Conservation (phyloP, 139 green algal genomes). For the Desmodesmus armatus region DNA sequence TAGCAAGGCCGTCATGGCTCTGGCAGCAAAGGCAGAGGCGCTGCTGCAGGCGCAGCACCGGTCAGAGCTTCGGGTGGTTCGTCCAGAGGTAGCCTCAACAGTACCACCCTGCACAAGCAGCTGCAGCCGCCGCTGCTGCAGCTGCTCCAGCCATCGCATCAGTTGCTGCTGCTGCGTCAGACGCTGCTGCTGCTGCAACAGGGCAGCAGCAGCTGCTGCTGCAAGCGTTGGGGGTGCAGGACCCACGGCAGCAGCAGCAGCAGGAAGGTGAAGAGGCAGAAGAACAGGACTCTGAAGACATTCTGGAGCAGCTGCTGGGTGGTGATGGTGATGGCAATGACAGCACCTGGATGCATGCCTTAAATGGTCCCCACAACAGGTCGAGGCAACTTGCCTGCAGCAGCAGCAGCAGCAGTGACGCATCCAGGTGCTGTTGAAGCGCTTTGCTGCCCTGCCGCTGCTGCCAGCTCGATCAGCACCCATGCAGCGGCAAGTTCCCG, state of each 20-base stretch:
- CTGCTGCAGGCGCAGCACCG: neutral
- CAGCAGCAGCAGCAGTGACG: no score
- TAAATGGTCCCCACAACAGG: no score
- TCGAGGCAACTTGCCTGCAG: no score
- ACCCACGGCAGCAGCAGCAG: no score
- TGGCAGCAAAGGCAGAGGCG: neutral
- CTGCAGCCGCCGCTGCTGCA: slow-evolving; percentile 22
- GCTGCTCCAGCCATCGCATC: slow-evolving; percentile 5
- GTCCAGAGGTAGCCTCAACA: neutral
- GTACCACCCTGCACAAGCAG: neutral
- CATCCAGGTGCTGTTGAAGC: no score
- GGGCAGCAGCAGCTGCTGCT: neutral
- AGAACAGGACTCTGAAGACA: neutral
- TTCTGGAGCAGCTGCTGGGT: neutral
- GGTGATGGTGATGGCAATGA: no score
- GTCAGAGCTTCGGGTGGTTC: neutral
- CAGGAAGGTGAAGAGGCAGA: slow-evolving; percentile 11
- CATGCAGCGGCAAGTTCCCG: neutral
- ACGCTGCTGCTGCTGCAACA: neutral
- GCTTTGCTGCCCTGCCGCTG: no score
- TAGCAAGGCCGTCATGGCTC: no score
- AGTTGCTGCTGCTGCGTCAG: neutral
- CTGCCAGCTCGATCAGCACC: no score
- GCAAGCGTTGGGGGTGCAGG: neutral
- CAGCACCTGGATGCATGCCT: no score